Conservation (phyloP, 164 flowering plant genomes). For the Chloranthus sessilifolius region DNA sequence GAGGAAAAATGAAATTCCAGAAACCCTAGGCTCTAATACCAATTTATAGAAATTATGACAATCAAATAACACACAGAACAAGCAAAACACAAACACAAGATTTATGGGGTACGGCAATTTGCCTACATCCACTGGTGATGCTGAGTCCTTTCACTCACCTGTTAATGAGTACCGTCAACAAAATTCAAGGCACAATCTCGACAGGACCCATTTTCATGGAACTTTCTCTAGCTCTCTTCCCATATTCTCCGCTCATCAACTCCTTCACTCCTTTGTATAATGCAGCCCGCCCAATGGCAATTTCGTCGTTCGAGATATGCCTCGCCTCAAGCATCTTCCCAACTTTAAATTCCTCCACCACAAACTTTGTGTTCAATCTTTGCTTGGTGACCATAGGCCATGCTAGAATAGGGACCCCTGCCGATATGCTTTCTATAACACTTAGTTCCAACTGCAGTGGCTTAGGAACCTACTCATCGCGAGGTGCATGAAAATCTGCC, state of each 20-base stretch:
- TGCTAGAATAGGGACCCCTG: constrained; percentile 26
- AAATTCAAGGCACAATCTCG: too few species aligned
- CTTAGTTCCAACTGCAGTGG: constrained; percentile 39
- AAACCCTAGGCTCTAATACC: too few species aligned
- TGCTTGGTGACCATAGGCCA: constrained; percentile 33
- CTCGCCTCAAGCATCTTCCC: constrained; percentile 2
- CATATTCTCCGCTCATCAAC: constrained; percentile 47
- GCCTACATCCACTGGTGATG: too few species aligned
- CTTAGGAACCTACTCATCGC: constrained; percentile 25
- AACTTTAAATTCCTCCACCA: constrained; percentile 28
- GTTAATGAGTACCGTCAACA: too few species aligned
- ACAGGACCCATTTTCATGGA: constrained; percentile 26
- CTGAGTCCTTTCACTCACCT: too few species aligned
- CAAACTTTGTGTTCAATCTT: constrained; percentile 22
- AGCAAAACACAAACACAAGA: too few species aligned
- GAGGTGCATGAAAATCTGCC: constrained; percentile 17
- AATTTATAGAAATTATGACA: too few species aligned
- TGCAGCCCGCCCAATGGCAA: constrained; percentile 35
- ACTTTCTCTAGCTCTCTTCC: constrained; percentile 32
- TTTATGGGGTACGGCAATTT: too few species aligned
- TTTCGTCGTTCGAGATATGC: too few species aligned
- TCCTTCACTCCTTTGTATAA: constrained; percentile 29
- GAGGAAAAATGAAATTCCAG: too few species aligned
- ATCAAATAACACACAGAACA: too few species aligned
- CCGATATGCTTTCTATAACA: constrained; percentile 25